Base-by-base conservation (phyloP, 2,329 filamentous ascomycete genomes). In the Xylaria sp. region DNA sequence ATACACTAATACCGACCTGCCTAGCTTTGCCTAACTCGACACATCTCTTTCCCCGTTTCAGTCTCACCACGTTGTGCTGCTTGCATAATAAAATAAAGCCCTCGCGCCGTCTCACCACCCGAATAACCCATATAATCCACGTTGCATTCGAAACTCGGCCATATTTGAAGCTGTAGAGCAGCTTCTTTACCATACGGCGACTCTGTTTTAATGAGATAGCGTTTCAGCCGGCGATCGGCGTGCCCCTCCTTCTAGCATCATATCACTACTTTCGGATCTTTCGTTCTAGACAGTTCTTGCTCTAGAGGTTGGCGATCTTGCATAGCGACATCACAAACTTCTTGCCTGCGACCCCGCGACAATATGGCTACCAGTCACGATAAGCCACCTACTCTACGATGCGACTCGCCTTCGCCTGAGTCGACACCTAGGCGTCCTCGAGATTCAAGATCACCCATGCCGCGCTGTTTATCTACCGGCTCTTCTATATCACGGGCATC, bases 381-480 rank as follows among this genome's bases (percentile, higher is more conserved):
- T 31, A 71, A 76, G n/a, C 70, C 74, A 19, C 75, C 77, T 19
- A 73, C 72, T n/a, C 68, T 80, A 52, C 83, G 82, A 71, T 80
- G 82, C 69, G 81, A 80, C 62, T 91, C 89, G 37, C 89, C 89
- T n/a, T 86, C 88, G 53, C 87, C 87, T 38, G 87, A 87, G 70
- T 78, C 82, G 17, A 81, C 84, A 17, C 89, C 90, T 6, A 84
- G 83, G n/a, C 82, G 84, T 40, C 87, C 89, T 59, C 80, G 91
- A 60, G 83, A 86, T 42, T 80, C 85, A 43, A 83, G 83, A 46
- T 82, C 85, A 12, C 79, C 83, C 60, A 81, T 89, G 57, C 83
- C 87, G 56, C 88, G 89, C 65, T 88, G 85, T 67, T 77, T 90
- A 35, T 93, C 89, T 1, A 83, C 82, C 15, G 81, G 84, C 14